phyloP scores from a whole-genome alignment of 176 grass and related monocot species.

The Dactylis glomerata region DNA sequence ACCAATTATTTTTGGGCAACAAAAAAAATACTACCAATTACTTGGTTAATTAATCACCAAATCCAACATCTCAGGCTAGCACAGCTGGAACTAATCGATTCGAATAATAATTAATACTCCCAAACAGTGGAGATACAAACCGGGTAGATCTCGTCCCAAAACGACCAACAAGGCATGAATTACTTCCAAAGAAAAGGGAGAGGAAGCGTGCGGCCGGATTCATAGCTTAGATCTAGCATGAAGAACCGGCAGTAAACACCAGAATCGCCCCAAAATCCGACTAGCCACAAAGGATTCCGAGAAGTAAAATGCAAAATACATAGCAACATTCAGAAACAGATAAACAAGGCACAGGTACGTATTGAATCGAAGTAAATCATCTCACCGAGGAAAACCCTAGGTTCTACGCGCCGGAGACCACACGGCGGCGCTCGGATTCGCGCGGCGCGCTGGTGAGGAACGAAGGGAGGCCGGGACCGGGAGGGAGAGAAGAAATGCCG shows the following conservation, averaged over 20 bases:
- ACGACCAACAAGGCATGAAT: neutral
- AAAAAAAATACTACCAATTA: neutral
- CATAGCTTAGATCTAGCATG: neutral
- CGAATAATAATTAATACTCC: neutral
- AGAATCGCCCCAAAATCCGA: neutral
- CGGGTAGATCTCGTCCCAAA: conserved; percentile 20
- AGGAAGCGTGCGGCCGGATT: neutral
- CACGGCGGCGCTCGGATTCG: neutral
- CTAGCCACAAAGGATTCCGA: neutral
- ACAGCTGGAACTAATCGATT: neutral
- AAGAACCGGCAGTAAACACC: neutral
- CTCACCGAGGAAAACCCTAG: neutral
- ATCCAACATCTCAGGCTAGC: neutral
- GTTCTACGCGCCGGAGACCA: neutral
- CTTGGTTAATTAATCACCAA: conserved; percentile 2
- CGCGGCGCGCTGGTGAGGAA: neutral
- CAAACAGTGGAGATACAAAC: neutral
- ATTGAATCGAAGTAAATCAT: conserved; percentile 2
- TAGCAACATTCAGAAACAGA: neutral
- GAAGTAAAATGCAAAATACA: neutral
- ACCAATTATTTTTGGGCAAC: too few species aligned
- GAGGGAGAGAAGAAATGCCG: neutral
- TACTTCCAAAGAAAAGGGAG: neutral
- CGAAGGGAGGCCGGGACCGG: neutral
- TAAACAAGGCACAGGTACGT: neutral